These are phyloP conservation scores for Staphylotrichum longicolle DNA, from an alignment of 495 filamentous ascomycete species.

Conservation along the genomic window DNA sequence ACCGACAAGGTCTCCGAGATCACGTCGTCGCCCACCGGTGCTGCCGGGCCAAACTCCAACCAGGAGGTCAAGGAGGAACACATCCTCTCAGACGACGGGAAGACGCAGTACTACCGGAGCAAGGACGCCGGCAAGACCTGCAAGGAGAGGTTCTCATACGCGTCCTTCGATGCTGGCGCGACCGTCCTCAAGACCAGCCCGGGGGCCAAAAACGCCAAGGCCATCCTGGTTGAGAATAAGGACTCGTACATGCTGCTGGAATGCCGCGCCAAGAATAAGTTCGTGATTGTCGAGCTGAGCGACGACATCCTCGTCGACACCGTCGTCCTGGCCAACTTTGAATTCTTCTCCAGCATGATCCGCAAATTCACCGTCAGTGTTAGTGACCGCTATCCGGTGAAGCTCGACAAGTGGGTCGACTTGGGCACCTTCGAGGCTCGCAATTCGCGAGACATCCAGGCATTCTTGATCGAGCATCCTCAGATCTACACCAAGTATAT, in stretches of 20 bases:
- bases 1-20: slow-evolving; percentile 45
- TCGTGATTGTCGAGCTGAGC: slow-evolving; percentile 77
- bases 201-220: slow-evolving; percentile 76
- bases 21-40: slow-evolving; percentile 31
- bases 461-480: slow-evolving; percentile 88
- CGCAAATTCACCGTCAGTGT: slow-evolving; percentile 85
- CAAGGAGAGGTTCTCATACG: slow-evolving; percentile 90
- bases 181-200: slow-evolving; percentile 88
- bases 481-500: slow-evolving; percentile 94
- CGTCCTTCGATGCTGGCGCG: slow-evolving; percentile 93
- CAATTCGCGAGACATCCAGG: slow-evolving; percentile 90
- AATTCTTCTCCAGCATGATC: slow-evolving; percentile 98
- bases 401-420: slow-evolving; percentile 86
- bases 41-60: slow-evolving; percentile 33
- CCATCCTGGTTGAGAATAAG: slow-evolving; percentile 92
- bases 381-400: slow-evolving; percentile 89
- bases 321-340: slow-evolving; percentile 92
- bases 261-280: slow-evolving; percentile 84
- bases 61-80: slow-evolving; percentile 45
- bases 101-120: slow-evolving; percentile 58
- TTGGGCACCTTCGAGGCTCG: slow-evolving; percentile 85
- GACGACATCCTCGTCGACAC: slow-evolving; percentile 97
- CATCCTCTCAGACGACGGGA: slow-evolving; percentile 45
- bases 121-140: slow-evolving; percentile 93
- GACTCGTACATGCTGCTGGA: slow-evolving; percentile 98